phyloP scores from a whole-genome alignment of 2,329 filamentous ascomycete genomes.

The Cryoendolithus antarcticus region DNA sequence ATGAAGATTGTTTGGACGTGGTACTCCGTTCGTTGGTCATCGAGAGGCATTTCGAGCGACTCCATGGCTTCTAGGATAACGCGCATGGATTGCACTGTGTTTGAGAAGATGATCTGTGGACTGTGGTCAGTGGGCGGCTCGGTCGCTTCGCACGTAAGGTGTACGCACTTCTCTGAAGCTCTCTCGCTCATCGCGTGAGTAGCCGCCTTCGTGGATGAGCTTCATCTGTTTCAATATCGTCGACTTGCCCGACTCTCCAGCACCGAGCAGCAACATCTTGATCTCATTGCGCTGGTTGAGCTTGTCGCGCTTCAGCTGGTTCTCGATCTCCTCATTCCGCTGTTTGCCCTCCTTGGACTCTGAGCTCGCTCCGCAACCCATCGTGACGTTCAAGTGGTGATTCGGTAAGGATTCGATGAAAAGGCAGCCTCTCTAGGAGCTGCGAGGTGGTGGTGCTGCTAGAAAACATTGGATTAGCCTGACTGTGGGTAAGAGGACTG shows the following conservation, averaged over 20 bases:
- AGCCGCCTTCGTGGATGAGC: conserved; percentile 97
- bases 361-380: conserved; percentile 99
- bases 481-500: no score
- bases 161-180: conserved; percentile 47
- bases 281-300: conserved; percentile 99
- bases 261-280: conserved; percentile 98
- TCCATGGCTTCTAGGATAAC: conserved; percentile 60
- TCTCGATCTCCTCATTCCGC: conserved; percentile 99
- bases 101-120: conserved; percentile 53
- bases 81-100: conserved; percentile 59
- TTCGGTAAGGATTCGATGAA: no score
- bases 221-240: conserved; percentile 97
- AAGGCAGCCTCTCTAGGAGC: no score
- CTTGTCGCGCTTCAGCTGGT: conserved; percentile 95
- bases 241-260: conserved; percentile 94
- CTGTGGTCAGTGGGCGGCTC: background rate
- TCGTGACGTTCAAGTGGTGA: conserved; percentile 40
- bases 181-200: conserved; percentile 75
- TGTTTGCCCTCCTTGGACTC: conserved; percentile 99
- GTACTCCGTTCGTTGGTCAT: conserved; percentile 88
- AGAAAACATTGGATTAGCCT: no score
- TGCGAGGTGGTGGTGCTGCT: no score
- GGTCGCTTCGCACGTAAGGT: no score
- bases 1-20: conserved; percentile 98
- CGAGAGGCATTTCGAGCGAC: conserved; percentile 64